phyloP scores from a whole-genome alignment of 2,329 filamentous ascomycete species.

The Xylogone sp. region DNA sequence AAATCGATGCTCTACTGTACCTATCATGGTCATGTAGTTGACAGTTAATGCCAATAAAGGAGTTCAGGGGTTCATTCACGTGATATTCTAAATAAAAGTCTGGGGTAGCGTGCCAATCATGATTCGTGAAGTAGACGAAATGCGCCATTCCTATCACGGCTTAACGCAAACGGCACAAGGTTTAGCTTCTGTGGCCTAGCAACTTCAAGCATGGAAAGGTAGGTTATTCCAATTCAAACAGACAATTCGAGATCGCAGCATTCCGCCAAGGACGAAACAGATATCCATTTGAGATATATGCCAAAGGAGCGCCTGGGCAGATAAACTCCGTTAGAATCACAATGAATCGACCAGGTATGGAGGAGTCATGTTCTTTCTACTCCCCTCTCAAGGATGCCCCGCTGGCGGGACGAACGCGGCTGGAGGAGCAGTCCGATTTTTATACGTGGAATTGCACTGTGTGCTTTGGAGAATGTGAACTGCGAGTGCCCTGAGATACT shows the following conservation, averaged over 20 bases:
- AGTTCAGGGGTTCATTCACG: no score
- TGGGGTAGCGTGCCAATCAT: not conserved
- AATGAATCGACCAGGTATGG: constrained; percentile 31
- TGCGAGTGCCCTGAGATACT: not conserved
- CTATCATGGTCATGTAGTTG: no score
- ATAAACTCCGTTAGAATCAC: constrained; percentile 7
- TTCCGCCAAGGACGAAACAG: not conserved
- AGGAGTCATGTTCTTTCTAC: constrained; percentile 16
- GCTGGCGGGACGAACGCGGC: constrained; percentile 4
- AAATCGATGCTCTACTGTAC: no score
- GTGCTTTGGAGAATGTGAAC: not conserved
- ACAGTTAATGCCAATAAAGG: no score
- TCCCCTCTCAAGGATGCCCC: constrained; percentile 20
- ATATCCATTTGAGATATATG: not conserved
- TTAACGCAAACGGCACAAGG: not conserved
- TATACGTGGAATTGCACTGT: not conserved
- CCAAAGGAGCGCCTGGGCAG: not conserved
- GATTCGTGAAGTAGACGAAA: not conserved
- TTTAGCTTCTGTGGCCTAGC: not conserved
- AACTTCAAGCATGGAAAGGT: not conserved
- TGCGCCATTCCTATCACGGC: not conserved
- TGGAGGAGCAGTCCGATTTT: not conserved
- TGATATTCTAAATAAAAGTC: no score
- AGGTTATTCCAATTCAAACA: not conserved
- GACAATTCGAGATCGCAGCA: not conserved